Base-by-base conservation (phyloP, 305 asterid species). In the Plantago coronopus region DNA sequence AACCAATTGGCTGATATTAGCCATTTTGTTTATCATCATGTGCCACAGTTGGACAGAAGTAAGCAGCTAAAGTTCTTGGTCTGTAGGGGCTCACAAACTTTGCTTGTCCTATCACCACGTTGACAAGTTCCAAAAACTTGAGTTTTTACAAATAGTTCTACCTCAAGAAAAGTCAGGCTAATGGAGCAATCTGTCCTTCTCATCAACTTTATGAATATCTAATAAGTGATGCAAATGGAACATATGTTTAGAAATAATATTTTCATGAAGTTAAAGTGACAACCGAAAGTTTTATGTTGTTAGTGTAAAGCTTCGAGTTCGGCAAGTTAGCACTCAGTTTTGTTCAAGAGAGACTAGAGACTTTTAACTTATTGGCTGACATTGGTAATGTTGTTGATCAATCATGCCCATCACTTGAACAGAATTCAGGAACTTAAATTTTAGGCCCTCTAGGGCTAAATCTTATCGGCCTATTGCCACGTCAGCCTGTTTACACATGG, bases 51-150 rank as follows among this genome's bases (percentile, higher is more conserved):
- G 12, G 12, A 34, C 40, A 34, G 58, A 59, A 59, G 56, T 49
- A 17, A 48, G 27, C 42, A 68, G 66, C 72, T 73, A 76, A 59
- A 57, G 49, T 60, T 3, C 27, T 22, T 19, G 65, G 51, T n/a
- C 21, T 17, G 7, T 62, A 61, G 79, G 80, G 80, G 57, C 40
- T 79, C 54, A 17, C n/a, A 47, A 12, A 46, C 38, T 51, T 20
- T 48, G 75, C 70, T 59, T 72, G 60, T 10, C 53, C 15, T 10
- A 44, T n/a, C 34, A 77, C 78, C 94, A 78, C 77, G 67, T 80
- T 83, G 75, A 54, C 43, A 9, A 57, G n/a, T 51, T 17, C 63
- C 18, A 5, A 23, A 18, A 22, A 5, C 38, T 49, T 20, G 56
- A 49, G 21, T 19, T 9, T 51, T 22, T 22, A 8, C 17, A 22